Base-by-base conservation (phyloP, 2,329 filamentous ascomycete species). In the Fusarium sarcochroum region DNA sequence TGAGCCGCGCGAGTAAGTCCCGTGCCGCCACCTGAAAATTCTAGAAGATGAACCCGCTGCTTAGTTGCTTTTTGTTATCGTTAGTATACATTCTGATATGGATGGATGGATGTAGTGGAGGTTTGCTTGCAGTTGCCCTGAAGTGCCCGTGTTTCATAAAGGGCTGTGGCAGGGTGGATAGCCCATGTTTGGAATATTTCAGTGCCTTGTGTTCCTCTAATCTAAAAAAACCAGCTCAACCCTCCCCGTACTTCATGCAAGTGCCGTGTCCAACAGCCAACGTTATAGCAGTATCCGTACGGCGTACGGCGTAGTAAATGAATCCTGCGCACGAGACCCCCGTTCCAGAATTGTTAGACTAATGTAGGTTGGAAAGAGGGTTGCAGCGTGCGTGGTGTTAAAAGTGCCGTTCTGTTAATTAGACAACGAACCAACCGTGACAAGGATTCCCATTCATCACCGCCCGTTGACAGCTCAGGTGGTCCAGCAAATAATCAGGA, bases 141-240 rank as follows among this genome's bases (percentile, higher is more conserved):
- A 34, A 62, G 35, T 41, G 60, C 48, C 46, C 60, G 48, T 40
- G 52, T 69, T 69, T 69, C 62, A 55, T 44, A 49, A 21, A 46
- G 21, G 49, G 45, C 52, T 68, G 65, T 55, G 51, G 63, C 57
- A 62, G 56, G 49, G 63, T 58, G 60, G 60, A 38, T 63, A 30
- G 27, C 27, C 27, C 38, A 51, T 37, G 66, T 70, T 62, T 69
- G 48, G 55, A 61, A 42, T 44, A 65, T 41, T 30, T 64, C 55
- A 45, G 63, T 50, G 66, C 47, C 49, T 44, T 50, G 56, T 50
- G 56, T 69, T 69, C 66, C 66, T 69, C 66, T 62, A 69, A 69
- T 69, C 57, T 69, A 66, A 59, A 50, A 52, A 59, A 58, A 58
- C 51, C 42, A 59, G 32, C 46, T 46, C 62, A 70, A 54, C 49